Percentiles rank a stretch among this genome's conserved stretches.
Conservation (phyloP, 2,329 filamentous ascomycete species). For the Exophiala xenobiotica region DNA sequence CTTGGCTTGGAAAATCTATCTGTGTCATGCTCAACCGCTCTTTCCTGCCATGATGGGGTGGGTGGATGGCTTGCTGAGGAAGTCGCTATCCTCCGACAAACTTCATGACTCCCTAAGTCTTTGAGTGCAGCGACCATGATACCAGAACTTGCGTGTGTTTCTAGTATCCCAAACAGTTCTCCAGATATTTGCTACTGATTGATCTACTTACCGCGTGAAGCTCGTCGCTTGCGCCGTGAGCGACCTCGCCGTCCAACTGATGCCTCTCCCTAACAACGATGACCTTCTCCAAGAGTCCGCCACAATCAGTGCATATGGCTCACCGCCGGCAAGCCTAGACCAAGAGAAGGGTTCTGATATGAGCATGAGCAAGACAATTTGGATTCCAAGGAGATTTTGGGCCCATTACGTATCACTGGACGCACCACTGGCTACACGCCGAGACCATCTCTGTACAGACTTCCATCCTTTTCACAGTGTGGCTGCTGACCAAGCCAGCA, state of each 20-base stretch:
- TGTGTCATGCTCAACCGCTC: not conserved
- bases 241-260: too few relatives aligned
- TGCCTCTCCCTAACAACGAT: too few relatives aligned
- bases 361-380: not conserved
- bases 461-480: not conserved
- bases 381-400: constrained; percentile 1
- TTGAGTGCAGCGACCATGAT: not conserved
- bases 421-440: not conserved
- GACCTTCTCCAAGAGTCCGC: not conserved
- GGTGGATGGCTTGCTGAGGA: too few relatives aligned
- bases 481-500: constrained; percentile 5
- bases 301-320: not conserved
- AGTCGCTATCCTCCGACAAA: too few relatives aligned
- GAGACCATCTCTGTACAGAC: constrained; percentile 8
- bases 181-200: too few relatives aligned
- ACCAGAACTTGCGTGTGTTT: too few relatives aligned
- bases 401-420: constrained; percentile 5
- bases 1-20: not conserved
- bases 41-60: not conserved
- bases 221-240: too few relatives aligned
- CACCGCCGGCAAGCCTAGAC: not conserved
- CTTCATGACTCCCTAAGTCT: not conserved
- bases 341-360: not conserved
- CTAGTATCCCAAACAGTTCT: too few relatives aligned
- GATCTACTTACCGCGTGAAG: too few relatives aligned